Evolutionary conservation across 441 rosid species (phyloP).

Genomic region (Gossypium trilobum): DNA sequence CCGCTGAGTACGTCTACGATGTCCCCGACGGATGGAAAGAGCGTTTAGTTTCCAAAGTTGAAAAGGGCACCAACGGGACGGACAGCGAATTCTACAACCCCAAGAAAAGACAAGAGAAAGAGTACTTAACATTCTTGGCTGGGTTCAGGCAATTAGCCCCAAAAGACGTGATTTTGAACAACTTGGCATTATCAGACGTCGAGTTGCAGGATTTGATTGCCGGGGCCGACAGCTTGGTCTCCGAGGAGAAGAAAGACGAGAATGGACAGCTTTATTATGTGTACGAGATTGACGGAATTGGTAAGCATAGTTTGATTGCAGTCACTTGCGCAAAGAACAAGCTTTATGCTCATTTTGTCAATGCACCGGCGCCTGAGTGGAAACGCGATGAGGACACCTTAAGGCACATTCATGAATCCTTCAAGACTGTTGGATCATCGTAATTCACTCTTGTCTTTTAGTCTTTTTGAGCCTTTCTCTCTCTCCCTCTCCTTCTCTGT

Average conservation of each 20-base stretch:
- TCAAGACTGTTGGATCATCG: slow-evolving; percentile 35
- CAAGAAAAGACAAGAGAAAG: slow-evolving; percentile 64
- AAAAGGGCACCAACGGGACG: slow-evolving; percentile 91
- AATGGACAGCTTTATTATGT: slow-evolving; percentile 66
- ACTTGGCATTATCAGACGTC: slow-evolving; percentile 74
- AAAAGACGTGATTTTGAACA: slow-evolving; percentile 54
- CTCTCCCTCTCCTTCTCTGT: not conserved
- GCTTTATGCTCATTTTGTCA: slow-evolving; percentile 83
- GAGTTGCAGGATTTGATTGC: slow-evolving; percentile 70
- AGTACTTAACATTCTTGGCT: slow-evolving; percentile 68
- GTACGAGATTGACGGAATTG: slow-evolving; percentile 69
- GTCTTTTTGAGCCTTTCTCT: too few relatives aligned
- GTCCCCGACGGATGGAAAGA: slow-evolving; percentile 93
- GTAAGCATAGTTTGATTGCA: slow-evolving; percentile 68
- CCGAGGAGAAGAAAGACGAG: slow-evolving; percentile 62
- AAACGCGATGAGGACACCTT: slow-evolving; percentile 55
- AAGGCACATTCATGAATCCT: slow-evolving; percentile 75
- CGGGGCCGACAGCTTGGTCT: slow-evolving; percentile 49
- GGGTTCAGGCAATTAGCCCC: slow-evolving; percentile 76
- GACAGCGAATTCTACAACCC: slow-evolving; percentile 91
- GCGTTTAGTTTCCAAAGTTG: slow-evolving; percentile 72
- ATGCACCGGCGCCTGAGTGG: slow-evolving; percentile 78
- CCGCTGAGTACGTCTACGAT: slow-evolving; percentile 83
- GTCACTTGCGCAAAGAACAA: slow-evolving; percentile 81
- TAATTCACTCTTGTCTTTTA: not conserved